Base-by-base conservation (phyloP, 371 early-diverging fungal species). In the Mucor piriformis region DNA sequence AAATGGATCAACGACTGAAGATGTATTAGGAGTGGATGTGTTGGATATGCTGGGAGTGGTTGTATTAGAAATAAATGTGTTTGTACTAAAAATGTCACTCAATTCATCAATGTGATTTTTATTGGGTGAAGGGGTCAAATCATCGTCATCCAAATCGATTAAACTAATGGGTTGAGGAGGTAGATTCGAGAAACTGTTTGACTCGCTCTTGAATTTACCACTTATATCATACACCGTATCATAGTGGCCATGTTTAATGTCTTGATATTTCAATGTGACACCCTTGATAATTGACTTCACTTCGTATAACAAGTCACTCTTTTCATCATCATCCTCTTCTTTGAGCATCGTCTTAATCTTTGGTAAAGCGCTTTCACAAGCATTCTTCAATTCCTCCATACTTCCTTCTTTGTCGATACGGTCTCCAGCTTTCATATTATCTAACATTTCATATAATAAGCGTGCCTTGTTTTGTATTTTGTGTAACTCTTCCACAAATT, bases 201-300 rank as follows among this genome's bases (percentile, higher is more conserved):
- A 37, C 12, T 57, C 47, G 13, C 38, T 63, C 21, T 50, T 44
- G 7, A 64, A 58, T 13, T 68, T 62, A n/a, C 59, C 63, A 33
- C 60, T 60, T 0, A 72, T 64, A 35, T 72, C 72, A 68, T 84
- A 72, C 46, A 69, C 54, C 35, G 72, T 73, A 69, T 84, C 57
- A 49, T 67, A 77, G 18, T 54, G 44, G 6, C 95, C 86, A 13
- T 77, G 71, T 73, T 87, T 80, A 54, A 91, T 69, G 34, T 90
- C 88, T n/a, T 72, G 70, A 61, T 90, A 91, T 60, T 89, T 91
- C 57, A 82, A 78, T n/a, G 93, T 70, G 2, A 88, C 95, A 25
- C 85, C 88, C 66, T 88, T 89, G 59, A 96, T 88, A 51, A 90
- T 71, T 59, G 95, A 94, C 54, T 94, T 94, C 44, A 93, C 74